phyloP scores from a whole-genome alignment of 2,329 filamentous ascomycete species.

The Daldinia sp. region DNA sequence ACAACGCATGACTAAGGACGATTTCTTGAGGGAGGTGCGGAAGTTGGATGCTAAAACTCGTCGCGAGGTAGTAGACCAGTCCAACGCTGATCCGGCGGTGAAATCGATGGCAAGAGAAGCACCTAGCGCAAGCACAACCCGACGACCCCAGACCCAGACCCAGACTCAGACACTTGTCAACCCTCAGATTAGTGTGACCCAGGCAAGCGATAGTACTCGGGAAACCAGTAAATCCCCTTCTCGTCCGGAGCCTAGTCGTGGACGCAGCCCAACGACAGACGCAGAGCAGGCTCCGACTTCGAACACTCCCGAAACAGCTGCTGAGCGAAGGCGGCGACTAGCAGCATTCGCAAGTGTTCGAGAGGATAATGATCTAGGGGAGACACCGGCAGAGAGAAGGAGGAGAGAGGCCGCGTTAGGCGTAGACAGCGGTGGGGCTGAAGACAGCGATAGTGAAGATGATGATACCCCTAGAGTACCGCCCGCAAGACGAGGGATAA shows the following conservation, averaged over 20 bases:
- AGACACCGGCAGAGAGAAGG: conserved; percentile 80
- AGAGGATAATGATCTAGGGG: conserved; percentile 62
- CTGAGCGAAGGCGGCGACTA: conserved; percentile 75
- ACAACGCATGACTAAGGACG: conserved; percentile 80
- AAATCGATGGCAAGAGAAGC: conserved; percentile 61
- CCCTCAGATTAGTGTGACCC: conserved; percentile 44
- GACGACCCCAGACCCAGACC: conserved; percentile 31
- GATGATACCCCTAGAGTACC: conserved; percentile 68
- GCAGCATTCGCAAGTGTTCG: conserved; percentile 62
- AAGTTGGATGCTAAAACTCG: conserved; percentile 76
- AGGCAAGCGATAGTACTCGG: conserved; percentile 48
- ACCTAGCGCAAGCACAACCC: conserved; percentile 48
- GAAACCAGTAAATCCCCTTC: conserved; percentile 40
- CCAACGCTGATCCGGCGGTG: conserved; percentile 60
- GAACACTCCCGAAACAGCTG: conserved; percentile 73
- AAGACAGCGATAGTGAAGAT: conserved; percentile 67
- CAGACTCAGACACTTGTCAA: conserved; percentile 26
- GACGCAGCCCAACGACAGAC: conserved; percentile 42
- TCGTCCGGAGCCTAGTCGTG: conserved; percentile 32
- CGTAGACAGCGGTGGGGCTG: conserved; percentile 58
- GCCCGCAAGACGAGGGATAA: conserved; percentile 66
- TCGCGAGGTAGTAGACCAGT: conserved; percentile 65
- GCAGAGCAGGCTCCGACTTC: conserved; percentile 46
- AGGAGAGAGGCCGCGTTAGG: conserved; percentile 81
- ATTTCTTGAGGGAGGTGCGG: conserved; percentile 81